Evolutionary conservation across 2,329 filamentous ascomycete genomes (phyloP).

Genomic region (Scytalidium sp.): DNA sequence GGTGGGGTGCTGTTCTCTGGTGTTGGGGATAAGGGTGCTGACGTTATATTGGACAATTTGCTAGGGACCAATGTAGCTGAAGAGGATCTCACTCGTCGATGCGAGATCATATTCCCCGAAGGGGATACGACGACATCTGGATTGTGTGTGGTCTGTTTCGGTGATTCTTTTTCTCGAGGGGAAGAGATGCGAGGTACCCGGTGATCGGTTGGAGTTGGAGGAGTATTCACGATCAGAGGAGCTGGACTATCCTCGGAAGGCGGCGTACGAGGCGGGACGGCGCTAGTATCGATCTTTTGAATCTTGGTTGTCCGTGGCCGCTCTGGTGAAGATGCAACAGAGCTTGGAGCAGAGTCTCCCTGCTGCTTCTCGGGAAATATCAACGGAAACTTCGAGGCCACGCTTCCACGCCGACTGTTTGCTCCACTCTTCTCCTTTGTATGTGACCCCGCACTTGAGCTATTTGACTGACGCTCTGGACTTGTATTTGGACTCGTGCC

Average conservation of each 20-base stretch:
- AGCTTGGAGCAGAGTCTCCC: conserved; percentile 9
- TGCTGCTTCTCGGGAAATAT: conserved; percentile 25
- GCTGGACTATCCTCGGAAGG: conserved; percentile 22
- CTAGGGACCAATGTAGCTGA: conserved; percentile 59
- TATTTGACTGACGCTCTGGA: conserved; percentile 34
- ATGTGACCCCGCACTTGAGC: conserved; percentile 8
- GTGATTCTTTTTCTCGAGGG: conserved; percentile 17
- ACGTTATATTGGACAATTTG: conserved; percentile 78
- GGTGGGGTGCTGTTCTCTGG: conserved; percentile 59
- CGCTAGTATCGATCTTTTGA: conserved; percentile 23
- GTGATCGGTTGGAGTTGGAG: conserved; percentile 59
- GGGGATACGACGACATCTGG: conserved; percentile 58
- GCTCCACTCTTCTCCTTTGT: conserved; percentile 15
- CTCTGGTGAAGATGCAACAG: conserved; percentile 22
- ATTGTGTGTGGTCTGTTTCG: conserved; percentile 24
- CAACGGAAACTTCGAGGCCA: conserved; percentile 23
- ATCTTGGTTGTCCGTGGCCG: conserved; percentile 21
- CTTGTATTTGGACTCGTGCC: conserved; percentile 41
- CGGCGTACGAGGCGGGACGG: conserved; percentile 22
- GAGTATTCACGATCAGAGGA: conserved; percentile 62
- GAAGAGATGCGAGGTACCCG: conserved; percentile 22
- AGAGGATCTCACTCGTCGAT: conserved; percentile 60
- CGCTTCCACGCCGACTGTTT: conserved; percentile 22
- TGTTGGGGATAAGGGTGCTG: conserved; percentile 72
- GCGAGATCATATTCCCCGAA: conserved; percentile 70